Conservation (phyloP, 2,329 filamentous ascomycete species). For the Ascocoryne sarcoides region DNA sequence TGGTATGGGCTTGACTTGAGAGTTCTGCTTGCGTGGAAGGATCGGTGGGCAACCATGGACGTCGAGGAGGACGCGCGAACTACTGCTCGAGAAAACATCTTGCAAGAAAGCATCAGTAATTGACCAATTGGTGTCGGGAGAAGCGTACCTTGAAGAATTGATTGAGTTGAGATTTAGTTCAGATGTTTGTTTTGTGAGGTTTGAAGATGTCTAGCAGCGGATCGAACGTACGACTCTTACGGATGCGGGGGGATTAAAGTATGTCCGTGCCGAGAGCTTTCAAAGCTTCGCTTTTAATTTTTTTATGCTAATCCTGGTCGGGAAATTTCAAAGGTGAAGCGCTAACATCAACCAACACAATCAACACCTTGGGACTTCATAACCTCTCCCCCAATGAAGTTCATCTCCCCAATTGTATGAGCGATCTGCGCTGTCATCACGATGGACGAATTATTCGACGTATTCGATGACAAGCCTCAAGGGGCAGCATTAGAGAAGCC, state of each 20-base stretch:
- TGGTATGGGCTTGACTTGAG: slow-evolving; percentile 89
- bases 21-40: slow-evolving; percentile 84
- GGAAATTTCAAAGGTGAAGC: too few relatives aligned
- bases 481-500: slow-evolving; percentile 30
- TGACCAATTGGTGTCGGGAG: slow-evolving; percentile 16
- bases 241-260: too few relatives aligned
- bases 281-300: too few relatives aligned
- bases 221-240: background rate
- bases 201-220: background rate
- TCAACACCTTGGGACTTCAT: too few relatives aligned
- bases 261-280: too few relatives aligned
- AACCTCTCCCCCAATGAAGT: too few relatives aligned
- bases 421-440: too few relatives aligned
- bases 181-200: slow-evolving; percentile 7
- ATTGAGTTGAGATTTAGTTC: slow-evolving; percentile 6
- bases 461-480: slow-evolving; percentile 62
- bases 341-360: too few relatives aligned
- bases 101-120: slow-evolving; percentile 32
- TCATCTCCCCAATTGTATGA: too few relatives aligned
- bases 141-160: slow-evolving; percentile 19
- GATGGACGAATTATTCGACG: slow-evolving; percentile 77
- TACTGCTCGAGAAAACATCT: slow-evolving; percentile 79
- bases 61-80: slow-evolving; percentile 52
- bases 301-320: too few relatives aligned
- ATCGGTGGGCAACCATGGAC: slow-evolving; percentile 71